Percentiles rank a stretch among this genome's conserved stretches.
phyloP scores from a whole-genome alignment of 768 basidiomycete species.

The Pseudohyphozyma bogoriensis region DNA sequence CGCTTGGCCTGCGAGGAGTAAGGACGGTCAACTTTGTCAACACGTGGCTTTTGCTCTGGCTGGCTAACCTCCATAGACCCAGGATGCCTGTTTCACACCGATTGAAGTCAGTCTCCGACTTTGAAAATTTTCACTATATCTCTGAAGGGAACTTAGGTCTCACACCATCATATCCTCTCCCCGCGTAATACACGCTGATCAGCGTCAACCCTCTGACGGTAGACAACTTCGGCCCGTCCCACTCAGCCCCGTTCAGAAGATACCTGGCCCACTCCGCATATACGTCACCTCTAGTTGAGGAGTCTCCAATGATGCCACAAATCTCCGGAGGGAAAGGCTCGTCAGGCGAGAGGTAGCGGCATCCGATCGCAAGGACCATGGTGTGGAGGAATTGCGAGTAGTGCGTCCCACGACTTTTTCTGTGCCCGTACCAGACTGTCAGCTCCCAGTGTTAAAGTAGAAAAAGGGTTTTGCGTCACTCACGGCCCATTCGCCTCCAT shows the following conservation, averaged over 20 bases:
- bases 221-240: constrained; percentile 7
- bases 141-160: too few relatives aligned
- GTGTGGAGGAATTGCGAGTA: constrained; percentile 23
- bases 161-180: neutral
- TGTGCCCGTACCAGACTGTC: neutral
- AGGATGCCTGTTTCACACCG: too few relatives aligned
- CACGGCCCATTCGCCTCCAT: neutral
- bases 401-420: constrained; percentile 16
- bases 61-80: too few relatives aligned
- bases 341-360: constrained; percentile 23
- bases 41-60: too few relatives aligned
- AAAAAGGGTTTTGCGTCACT: neutral
- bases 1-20: neutral
- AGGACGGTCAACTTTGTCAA: neutral
- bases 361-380: constrained; percentile 18
- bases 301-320: constrained; percentile 14
- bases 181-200: neutral
- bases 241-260: neutral
- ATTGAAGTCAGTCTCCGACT: too few relatives aligned
- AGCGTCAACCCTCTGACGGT: constrained; percentile 1
- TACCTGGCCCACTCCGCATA: constrained; percentile 16
- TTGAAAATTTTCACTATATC: too few relatives aligned
- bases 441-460: too few relatives aligned
- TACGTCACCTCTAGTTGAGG: constrained; percentile 21
- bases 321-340: constrained; percentile 20